A percentile compares a stretch with the other conserved stretches of the same genome.
Conservation (phyloP, 2,329 filamentous ascomycete species). For the Pezicula radicicola region DNA sequence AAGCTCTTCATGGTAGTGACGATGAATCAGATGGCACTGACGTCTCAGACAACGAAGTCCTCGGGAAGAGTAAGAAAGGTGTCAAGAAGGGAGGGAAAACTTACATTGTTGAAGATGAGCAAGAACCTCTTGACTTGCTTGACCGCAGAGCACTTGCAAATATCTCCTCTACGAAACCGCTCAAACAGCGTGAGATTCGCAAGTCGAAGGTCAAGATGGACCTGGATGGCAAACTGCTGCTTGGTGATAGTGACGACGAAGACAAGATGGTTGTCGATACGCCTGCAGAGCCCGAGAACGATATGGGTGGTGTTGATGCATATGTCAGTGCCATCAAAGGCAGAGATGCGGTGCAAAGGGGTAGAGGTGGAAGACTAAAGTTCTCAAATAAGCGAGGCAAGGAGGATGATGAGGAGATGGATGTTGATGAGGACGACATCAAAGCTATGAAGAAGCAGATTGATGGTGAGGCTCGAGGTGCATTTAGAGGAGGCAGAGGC, state of each 20-base stretch:
- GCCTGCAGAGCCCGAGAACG: constrained; percentile 35
- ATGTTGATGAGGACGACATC: constrained; percentile 44
- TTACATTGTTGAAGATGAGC: constrained; percentile 92
- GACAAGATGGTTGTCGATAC: constrained; percentile 63
- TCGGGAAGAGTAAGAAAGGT: constrained; percentile 41
- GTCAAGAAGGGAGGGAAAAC: constrained; percentile 62
- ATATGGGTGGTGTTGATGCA: constrained; percentile 58
- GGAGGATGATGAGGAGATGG: constrained; percentile 51
- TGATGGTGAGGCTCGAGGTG: constrained; percentile 24
- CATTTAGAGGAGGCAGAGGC: constrained; percentile 26
- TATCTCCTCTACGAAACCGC: constrained; percentile 87
- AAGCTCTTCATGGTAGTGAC: constrained; percentile 72
- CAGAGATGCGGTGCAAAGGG: constrained; percentile 61
- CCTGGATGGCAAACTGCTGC: constrained; percentile 76
- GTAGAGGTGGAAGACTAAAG: constrained; percentile 66
- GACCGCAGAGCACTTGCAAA: constrained; percentile 86
- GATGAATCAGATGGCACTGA: constrained; percentile 57
- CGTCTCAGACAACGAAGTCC: constrained; percentile 58
- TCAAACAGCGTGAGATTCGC: constrained; percentile 50
- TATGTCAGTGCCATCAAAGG: constrained; percentile 69
- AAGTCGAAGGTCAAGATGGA: constrained; percentile 64
- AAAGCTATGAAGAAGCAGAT: constrained; percentile 49
- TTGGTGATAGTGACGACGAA: constrained; percentile 56
- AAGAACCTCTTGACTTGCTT: constrained; percentile 91
- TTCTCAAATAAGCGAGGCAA: constrained; percentile 64